Conservation (phyloP, 2,329 filamentous ascomycete genomes). For the Aphanoascus verrucosus region DNA sequence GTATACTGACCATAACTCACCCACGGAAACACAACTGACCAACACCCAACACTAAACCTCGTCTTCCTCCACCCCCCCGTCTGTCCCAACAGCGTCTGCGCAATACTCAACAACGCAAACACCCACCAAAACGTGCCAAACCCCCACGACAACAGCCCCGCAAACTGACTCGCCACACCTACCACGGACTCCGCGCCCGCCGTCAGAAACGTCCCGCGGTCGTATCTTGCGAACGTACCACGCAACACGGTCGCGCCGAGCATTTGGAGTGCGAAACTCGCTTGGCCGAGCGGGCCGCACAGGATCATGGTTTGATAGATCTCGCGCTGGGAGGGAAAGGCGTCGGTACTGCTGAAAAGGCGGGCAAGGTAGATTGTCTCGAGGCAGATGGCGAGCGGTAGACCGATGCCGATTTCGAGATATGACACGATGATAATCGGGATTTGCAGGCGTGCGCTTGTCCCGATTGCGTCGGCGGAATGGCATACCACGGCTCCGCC, state of each 20-base stretch:
- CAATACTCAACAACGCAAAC: conserved; percentile 31
- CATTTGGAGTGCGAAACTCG: conserved; percentile 31
- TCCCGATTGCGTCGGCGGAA: conserved; percentile 19
- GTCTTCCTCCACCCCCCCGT: conserved; percentile 17
- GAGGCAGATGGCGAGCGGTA: conserved; percentile 26
- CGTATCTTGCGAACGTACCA: conserved; percentile 26
- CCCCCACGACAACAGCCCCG: conserved; percentile 32
- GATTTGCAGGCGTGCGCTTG: conserved; percentile 25
- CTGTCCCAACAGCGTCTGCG: conserved; percentile 21
- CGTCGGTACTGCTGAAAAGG: conserved; percentile 20
- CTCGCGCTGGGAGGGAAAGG: conserved; percentile 19
- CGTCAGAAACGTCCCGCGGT: conserved; percentile 27
- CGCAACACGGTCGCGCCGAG: conserved; percentile 27
- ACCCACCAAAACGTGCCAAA: conserved; percentile 35
- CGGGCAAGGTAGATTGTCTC: conserved; percentile 28
- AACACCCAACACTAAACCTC: conserved; percentile 25
- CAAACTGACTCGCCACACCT: conserved; percentile 28
- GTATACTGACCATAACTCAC: conserved; percentile 20
- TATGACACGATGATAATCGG: conserved; percentile 35
- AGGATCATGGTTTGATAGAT: conserved; percentile 34
- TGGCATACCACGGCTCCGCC: conserved; percentile 30
- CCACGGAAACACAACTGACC: conserved; percentile 34
- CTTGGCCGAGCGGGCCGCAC: conserved; percentile 33
- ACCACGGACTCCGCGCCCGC: conserved; percentile 25
- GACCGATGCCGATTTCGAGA: conserved; percentile 28